Conservation (phyloP, 306 rosid genomes). For the Lathyrus aphaca region DNA sequence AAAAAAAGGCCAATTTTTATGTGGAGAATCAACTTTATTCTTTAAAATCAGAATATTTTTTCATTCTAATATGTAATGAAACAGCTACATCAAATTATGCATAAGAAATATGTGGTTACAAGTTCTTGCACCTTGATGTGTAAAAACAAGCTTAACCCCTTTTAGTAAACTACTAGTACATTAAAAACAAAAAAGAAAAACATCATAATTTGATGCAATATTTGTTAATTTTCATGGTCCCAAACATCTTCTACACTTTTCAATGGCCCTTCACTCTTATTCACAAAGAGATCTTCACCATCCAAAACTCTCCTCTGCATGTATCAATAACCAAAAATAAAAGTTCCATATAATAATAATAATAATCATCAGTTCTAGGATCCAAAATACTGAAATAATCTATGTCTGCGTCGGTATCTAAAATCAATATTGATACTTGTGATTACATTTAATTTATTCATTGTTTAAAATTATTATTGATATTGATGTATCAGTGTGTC, state of each 20-base stretch:
- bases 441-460: too few relatives aligned
- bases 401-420: too few relatives aligned
- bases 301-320: conserved; percentile 50
- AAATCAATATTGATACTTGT: too few relatives aligned
- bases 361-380: too few relatives aligned
- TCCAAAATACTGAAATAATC: too few relatives aligned
- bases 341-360: too few relatives aligned
- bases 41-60: neutral
- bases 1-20: neutral
- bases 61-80: neutral
- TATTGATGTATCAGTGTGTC: too few relatives aligned
- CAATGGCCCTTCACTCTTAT: conserved; percentile 49
- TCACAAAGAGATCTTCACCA: conserved; percentile 52
- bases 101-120: conserved; percentile 5
- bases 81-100: neutral
- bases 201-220: conserved; percentile 12
- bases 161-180: conserved; percentile 29
- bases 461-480: too few relatives aligned
- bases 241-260: conserved; percentile 45
- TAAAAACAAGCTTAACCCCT: conserved; percentile 4
- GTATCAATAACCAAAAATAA: neutral
- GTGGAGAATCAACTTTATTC: neutral
- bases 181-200: neutral
- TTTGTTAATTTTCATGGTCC: conserved; percentile 53
- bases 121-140: conserved; percentile 22